Evolutionary conservation across 768 basidiomycete genomes (phyloP), one percentile per base, ranked within the genome.

Genomic region (Leccinellum albellum): DNA sequence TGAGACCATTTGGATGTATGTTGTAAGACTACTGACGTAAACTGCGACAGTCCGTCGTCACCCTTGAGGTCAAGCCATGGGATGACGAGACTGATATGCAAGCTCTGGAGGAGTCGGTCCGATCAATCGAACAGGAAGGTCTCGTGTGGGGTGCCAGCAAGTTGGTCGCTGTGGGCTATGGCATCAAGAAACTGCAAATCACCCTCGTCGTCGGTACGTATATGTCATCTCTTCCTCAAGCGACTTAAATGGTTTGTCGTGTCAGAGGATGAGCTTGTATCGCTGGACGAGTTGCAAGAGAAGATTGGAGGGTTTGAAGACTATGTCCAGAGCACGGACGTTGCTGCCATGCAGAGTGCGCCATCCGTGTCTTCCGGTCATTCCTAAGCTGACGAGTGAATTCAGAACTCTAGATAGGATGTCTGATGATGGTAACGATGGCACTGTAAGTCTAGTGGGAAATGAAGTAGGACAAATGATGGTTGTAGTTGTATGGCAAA

Each of bases 31-130:
- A 24, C 63, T 61, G n/a, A 57, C 59, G 57, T 55, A 12, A 49
- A 56, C 33, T 15, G n/a, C n/a, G 15, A 57, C 73, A 98, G 94
- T 98, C 97, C 64, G 86, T 99, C 60, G 97, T 99, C 51, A 99
- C 96, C 48, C 78, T 98, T 65, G 96, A 98, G 64, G 94, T 99
- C 61, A 99, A 99, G 78, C 95, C 96, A 40, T 97, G 94, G 96
- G 96, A 98, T 73, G 96, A 98, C 70, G 94, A 97, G 79, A 99
- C 97, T 51, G 93, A 98, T 75, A 95, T 99, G 95, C 81, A 70
- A 45, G 89, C 78, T 51, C 80, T 98, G 65, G 96, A 98, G 75
- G 74, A 79, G 15, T 68, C 82, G 42, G 96, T 98, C 54, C 86
- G 97, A 58, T 86, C 91, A 21, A 86, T 98, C 66, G 83, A 91